A percentile compares a stretch with the other conserved stretches of the same genome.
Evolutionary conservation across 129 eudicot genomes (phyloP).

Genomic region (Solidago caesia): DNA sequence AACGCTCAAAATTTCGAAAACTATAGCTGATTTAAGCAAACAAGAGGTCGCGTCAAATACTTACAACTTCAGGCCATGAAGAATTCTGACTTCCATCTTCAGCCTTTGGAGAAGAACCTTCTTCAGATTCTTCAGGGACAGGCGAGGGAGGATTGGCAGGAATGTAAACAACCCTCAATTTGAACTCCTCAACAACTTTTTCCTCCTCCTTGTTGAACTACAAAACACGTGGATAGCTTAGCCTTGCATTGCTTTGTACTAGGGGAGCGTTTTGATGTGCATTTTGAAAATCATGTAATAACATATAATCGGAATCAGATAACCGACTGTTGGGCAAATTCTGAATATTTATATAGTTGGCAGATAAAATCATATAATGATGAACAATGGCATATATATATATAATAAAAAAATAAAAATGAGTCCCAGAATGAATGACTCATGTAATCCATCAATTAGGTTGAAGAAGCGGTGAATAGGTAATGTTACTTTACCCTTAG

Average conservation of each 20-base stretch:
- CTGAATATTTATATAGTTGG: not conserved
- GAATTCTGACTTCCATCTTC: slow-evolving; percentile 58
- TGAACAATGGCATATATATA: not conserved
- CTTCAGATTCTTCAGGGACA: slow-evolving; percentile 96
- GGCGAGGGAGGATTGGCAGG: slow-evolving; percentile 98
- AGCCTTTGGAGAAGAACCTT: slow-evolving; percentile 69
- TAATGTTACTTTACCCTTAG: not conserved
- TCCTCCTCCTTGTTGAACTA: slow-evolving; percentile 77
- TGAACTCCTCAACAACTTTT: slow-evolving; percentile 76
- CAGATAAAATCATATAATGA: no score
- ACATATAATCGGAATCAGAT: not conserved
- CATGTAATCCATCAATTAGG: not conserved
- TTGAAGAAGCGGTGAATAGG: not conserved
- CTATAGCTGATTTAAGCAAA: not conserved
- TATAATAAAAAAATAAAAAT: not conserved
- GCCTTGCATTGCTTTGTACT: not conserved
- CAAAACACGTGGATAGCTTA: slow-evolving; percentile 6
- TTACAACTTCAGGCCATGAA: slow-evolving; percentile 63
- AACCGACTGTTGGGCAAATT: not conserved
- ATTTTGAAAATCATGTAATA: not conserved
- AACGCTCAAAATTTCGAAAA: slow-evolving; percentile 3
- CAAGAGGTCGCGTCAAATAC: slow-evolving; percentile 24
- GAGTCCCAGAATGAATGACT: not conserved
- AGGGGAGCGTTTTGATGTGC: not conserved
- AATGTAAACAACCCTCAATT: slow-evolving; percentile 76